Base-by-base conservation (phyloP, 2,329 filamentous ascomycete genomes). In the Cytospora chrysosperma region DNA sequence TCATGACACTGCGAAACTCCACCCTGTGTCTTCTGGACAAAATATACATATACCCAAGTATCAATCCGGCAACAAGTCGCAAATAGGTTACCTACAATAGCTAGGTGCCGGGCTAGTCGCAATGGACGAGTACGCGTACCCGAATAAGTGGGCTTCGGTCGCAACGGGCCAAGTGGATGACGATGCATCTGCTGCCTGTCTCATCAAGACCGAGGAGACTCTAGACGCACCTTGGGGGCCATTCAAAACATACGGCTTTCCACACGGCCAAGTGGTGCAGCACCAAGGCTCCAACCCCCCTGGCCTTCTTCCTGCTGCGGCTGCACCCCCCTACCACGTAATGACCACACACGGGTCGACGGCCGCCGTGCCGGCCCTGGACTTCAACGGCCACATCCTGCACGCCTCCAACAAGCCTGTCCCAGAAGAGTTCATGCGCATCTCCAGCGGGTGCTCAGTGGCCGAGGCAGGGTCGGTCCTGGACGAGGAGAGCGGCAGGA, bases 401-500 rank as follows among this genome's bases (percentile, higher is more conserved):
- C 51, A 62, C n/a, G 50, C 60, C 12, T 50, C 49, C 9, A 50
- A 50, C 26, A 62, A 58, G 26, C 60, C 54, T 12, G 55, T 62
- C 19, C 60, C 60, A 8, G 60, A 62, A 26, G 60, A 62, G 21
- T 37, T 62, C 32, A 58, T 58, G 37, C 60, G 60, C 34, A 54
- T 58, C 7, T 50, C 54, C 24, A 51, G 47, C n/a, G 60, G 60
- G 4, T 24, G 47, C 13, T 62, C 60, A 15, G 55, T 62, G 1
- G 60, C 60, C 15, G 60, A 62, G 32, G 47, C 60, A 2, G 55
- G 54, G 3, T 62, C 60, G 12, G 57, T 62, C 5, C 27, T 62
- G 3, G 60, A 62, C 21, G 60, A 62, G 60, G 60, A 62, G 34
- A 58, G 54, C 9, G 60, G 60, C 9, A 53, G 60, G 32, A 62